Percentiles rank a stretch among this genome's conserved stretches.
phyloP scores from a whole-genome alignment of 1,139 yeast species.

The Starmera stellimalicola region DNA sequence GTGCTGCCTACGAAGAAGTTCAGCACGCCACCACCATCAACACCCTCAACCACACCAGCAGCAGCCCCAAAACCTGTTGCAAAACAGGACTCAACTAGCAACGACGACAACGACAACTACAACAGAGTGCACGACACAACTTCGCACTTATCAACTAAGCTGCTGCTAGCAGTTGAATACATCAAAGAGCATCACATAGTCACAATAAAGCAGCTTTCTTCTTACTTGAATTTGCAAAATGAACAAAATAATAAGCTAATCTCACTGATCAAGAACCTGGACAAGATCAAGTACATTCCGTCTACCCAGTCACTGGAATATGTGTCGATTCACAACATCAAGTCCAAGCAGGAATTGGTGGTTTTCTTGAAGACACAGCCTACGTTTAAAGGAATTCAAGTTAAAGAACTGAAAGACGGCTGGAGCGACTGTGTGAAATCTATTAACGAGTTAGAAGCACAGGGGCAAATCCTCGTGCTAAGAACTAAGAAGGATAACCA shows the following conservation, averaged over 20 bases:
- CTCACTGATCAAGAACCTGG: constrained; percentile 65
- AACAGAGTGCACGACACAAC: constrained; percentile 27
- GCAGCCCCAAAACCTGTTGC: constrained; percentile 11
- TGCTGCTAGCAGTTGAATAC: constrained; percentile 82
- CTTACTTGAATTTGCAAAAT: constrained; percentile 38
- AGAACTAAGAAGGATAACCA: constrained; percentile 88
- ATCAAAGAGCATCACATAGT: constrained; percentile 61
- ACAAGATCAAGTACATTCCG: constrained; percentile 58
- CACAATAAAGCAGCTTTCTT: constrained; percentile 48
- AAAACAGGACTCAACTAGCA: constrained; percentile 8
- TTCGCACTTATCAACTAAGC: constrained; percentile 69
- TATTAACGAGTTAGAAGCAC: constrained; percentile 65
- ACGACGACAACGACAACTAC: constrained; percentile 16
- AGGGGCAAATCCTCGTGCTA: constrained; percentile 68
- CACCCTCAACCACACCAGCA: constrained; percentile 5
- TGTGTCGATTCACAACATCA: constrained; percentile 81
- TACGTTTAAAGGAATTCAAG: constrained; percentile 81
- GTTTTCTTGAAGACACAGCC: constrained; percentile 70
- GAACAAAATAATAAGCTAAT: constrained; percentile 37
- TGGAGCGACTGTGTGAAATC: constrained; percentile 90
- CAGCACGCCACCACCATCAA: constrained; percentile 14
- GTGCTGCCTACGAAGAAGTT: constrained; percentile 25
- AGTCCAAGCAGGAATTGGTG: constrained; percentile 68
- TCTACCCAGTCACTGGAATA: constrained; percentile 65
- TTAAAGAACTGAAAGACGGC: constrained; percentile 88